phyloP scores from a whole-genome alignment of 768 basidiomycete genomes.

The Agaricus subrufescens region DNA sequence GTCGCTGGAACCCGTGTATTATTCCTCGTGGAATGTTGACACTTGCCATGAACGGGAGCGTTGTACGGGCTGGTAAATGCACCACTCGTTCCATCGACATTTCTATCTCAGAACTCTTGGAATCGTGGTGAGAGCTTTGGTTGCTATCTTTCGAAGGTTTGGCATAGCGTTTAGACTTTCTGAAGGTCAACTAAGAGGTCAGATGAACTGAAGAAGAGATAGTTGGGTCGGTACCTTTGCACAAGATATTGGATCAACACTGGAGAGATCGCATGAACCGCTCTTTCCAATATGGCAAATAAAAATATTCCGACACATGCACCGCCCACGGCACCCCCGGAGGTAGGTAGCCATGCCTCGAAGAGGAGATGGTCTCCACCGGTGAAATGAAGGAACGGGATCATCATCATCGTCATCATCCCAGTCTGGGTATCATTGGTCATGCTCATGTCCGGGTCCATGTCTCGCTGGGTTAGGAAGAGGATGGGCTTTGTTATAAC shows the following conservation, averaged over 20 bases:
- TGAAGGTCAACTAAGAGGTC: too few species aligned
- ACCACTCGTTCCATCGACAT: background rate
- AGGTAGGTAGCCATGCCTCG: constrained; percentile 60
- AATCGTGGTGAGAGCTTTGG: background rate
- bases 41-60: constrained; percentile 58
- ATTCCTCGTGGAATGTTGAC: constrained; percentile 72
- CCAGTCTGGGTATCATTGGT: constrained; percentile 10
- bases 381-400: constrained; percentile 66
- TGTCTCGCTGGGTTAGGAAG: background rate
- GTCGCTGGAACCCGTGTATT: constrained; percentile 56
- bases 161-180: background rate
- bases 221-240: constrained; percentile 34
- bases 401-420: constrained; percentile 36
- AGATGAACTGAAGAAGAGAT: too few species aligned
- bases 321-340: constrained; percentile 66
- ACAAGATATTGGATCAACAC: constrained; percentile 55
- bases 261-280: constrained; percentile 53
- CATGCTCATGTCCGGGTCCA: background rate
- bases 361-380: constrained; percentile 65
- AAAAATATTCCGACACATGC: constrained; percentile 69
- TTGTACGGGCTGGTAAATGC: constrained; percentile 25
- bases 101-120: background rate
- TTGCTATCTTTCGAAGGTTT: background rate
- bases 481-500: background rate
- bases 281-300: constrained; percentile 68